phyloP scores from a whole-genome alignment of 805 yeast species.

The Kazachstania africana region DNA sequence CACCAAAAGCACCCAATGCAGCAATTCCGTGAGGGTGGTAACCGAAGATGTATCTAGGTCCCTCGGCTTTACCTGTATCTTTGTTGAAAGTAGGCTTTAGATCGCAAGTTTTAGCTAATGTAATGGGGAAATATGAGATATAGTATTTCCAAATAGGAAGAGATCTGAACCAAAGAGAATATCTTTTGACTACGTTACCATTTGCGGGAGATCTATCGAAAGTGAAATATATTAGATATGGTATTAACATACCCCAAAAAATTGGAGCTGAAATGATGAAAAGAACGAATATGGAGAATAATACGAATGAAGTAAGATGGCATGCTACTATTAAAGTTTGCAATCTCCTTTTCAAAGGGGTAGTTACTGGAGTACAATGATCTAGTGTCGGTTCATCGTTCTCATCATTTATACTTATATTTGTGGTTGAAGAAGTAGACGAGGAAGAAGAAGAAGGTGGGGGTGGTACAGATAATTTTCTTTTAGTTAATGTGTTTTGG shows the following conservation, averaged over 20 bases:
- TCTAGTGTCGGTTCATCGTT: conserved; percentile 4
- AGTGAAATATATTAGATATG: conserved; percentile 51
- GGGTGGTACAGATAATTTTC: too few relatives aligned
- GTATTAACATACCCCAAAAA: conserved; percentile 55
- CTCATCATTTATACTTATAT: too few relatives aligned
- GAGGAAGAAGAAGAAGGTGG: too few relatives aligned
- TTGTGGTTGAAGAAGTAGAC: too few relatives aligned
- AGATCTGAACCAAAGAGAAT: conserved; percentile 45
- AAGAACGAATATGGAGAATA: conserved; percentile 40
- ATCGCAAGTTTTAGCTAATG: conserved; percentile 52
- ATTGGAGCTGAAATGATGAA: conserved; percentile 44
- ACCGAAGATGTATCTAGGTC: conserved; percentile 78
- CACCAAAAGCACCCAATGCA: conserved; percentile 82
- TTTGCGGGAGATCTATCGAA: conserved; percentile 60
- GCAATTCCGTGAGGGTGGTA: conserved; percentile 96
- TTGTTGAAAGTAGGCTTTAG: conserved; percentile 61
- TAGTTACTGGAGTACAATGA: conserved; percentile 37
- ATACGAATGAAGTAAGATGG: conserved; percentile 60
- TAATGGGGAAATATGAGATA: conserved; percentile 70
- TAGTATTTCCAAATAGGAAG: conserved; percentile 57
- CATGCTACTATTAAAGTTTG: conserved; percentile 61
- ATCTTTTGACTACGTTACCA: conserved; percentile 53
- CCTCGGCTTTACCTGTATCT: conserved; percentile 27
- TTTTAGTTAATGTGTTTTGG: too few relatives aligned
- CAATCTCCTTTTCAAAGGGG: conserved; percentile 45